Evolutionary conservation across 352 stramenopile species (phyloP), one percentile per base, ranked within the genome.

Genomic region (Lagenidium giganteum): DNA sequence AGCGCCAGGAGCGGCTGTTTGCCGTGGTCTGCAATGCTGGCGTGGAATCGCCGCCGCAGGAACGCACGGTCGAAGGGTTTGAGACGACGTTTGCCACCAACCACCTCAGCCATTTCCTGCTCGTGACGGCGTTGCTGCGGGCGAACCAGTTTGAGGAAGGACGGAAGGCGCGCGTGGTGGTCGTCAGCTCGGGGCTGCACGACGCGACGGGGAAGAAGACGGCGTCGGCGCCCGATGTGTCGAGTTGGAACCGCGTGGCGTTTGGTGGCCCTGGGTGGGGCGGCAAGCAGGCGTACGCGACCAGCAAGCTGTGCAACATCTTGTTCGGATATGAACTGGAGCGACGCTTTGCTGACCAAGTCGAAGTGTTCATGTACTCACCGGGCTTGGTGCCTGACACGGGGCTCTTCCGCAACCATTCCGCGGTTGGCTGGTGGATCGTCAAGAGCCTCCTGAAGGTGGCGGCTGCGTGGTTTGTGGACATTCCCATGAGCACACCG

Each of bases 291-390:
- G 48, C 54, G 30, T 77, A 73, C 51, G 31, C 45, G 18, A 73
- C 54, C 3, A 68, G 44, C 48, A 77, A 73, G 30, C 54, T 73
- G 12, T 76, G 61, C 49, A 73, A 77, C 21, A 23, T 73, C 21
- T 45, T 76, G 14, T 73, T 77, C 25, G 61, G 36, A 9, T 65
- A 70, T 38, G 61, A 77, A 41, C 59, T 73, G 28, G 36, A 49
- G 32, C 61, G 61, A 0, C 58, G 62, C 1, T 51, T 63, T 24
- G 42, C 51, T 3, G 22, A 59, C 1, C 30, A 49, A 8, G 23
- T 70, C 24, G 36, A 51, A 5, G 51, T 72, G 50, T 69, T 61
- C 35, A 59, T 67, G 44, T 72, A 65, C 44, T 55, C 57, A 12
- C 57, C 61, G 3, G 57, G 61, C 8, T 62, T 76, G 13, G 50